Evolutionary conservation across 2,329 filamentous ascomycete species (phyloP), one percentile per base, ranked within the genome.

Genomic region (Rhynchosporium secalis): DNA sequence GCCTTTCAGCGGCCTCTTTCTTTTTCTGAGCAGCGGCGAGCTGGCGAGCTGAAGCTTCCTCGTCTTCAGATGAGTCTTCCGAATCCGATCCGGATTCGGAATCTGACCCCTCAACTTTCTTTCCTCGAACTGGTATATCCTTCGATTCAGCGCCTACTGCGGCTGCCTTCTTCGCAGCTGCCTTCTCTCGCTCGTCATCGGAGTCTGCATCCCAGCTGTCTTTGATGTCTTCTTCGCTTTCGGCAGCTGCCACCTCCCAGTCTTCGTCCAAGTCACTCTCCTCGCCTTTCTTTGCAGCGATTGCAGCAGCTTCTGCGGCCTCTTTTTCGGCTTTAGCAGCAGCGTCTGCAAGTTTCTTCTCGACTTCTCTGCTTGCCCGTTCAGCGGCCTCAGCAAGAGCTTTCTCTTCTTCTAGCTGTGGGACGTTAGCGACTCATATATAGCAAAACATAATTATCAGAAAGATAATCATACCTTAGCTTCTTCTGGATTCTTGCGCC

Each of bases 191-290:
- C 71, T 92, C 90, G 6, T 91, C 89, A 55, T 91, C 90, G 3
- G 70, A 88, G 60, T 92, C 89, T 40, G 90, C 92, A 75, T 98
- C 94, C 94, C 94, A 98, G 79, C 89, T 94, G 68, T 97, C 94
- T 78, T 97, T 97, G 72, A 96, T 83, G 64, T 89, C 88, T 15
- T 89, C 87, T 31, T 90, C 85, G 10, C 84, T 85, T 54, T 90
- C 90, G 31, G 87, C 90, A 36, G 90, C 92, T 56, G 91, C 88
- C 36, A 87, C 86, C 76, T 97, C 92, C 93, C 93, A 96, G 76
- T 96, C 92, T n/a, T 90, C 87, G 15, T 90, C 88, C 31, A 89
- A 75, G 20, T 86, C 86, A 55, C 85, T 87, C 56, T 81, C 79
- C 13, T 82, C 79, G 15, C 80, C 82, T 56, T 83, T 78, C 20